phyloP scores from a whole-genome alignment of 495 filamentous ascomycete species.

The Aspergillus kassunensis region DNA sequence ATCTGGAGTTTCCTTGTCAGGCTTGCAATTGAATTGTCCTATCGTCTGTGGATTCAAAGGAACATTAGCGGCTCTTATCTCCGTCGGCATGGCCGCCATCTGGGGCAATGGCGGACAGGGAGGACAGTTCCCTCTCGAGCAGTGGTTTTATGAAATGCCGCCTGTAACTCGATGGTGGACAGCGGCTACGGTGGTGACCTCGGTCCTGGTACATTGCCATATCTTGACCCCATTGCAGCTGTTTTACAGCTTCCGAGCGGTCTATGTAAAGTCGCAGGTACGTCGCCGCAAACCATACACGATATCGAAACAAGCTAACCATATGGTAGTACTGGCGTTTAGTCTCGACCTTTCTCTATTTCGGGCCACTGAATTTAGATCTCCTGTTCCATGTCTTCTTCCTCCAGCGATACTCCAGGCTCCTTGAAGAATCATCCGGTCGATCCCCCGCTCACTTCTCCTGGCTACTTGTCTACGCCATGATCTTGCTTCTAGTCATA shows the following conservation, averaged over 20 bases:
- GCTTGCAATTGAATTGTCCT: not conserved
- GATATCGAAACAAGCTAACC: constrained; percentile 13
- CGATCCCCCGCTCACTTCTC: constrained; percentile 88
- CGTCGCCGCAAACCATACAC: constrained; percentile 1
- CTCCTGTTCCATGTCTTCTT: constrained; percentile 99
- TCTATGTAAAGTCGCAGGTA: constrained; percentile 87
- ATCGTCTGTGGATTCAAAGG: not conserved
- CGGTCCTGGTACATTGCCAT: constrained; percentile 86
- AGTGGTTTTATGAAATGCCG: constrained; percentile 98
- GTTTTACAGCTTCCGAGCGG: constrained; percentile 91
- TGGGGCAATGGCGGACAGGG: constrained; percentile 51
- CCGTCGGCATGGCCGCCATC: constrained; percentile 38
- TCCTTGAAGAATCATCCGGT: constrained; percentile 90
- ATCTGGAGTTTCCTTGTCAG: not conserved
- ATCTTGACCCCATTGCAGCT: constrained; percentile 88
- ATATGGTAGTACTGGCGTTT: constrained; percentile 83
- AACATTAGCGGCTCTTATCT: constrained; percentile 10
- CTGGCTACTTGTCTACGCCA: constrained; percentile 87
- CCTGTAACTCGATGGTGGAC: constrained; percentile 96
- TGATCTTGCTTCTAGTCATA: constrained; percentile 66
- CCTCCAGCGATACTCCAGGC: constrained; percentile 90
- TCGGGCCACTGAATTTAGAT: constrained; percentile 89
- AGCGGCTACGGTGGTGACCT: constrained; percentile 82
- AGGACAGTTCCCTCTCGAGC: constrained; percentile 79
- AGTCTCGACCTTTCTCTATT: constrained; percentile 92